These are phyloP conservation scores for Chytridiales sp. DNA, from an alignment of 371 early-diverging fungal species.

Conservation along the genomic window DNA sequence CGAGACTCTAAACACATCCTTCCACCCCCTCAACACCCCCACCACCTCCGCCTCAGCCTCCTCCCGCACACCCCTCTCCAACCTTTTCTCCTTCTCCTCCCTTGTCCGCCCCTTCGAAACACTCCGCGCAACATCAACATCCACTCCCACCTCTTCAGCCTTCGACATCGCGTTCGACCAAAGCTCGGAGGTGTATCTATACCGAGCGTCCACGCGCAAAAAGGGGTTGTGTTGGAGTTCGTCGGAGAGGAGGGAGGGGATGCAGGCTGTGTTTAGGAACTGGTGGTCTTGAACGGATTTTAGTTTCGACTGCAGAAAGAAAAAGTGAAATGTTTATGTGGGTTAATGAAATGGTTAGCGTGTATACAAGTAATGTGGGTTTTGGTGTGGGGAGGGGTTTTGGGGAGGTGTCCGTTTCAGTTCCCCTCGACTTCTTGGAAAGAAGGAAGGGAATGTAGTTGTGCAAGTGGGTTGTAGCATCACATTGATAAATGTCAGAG, in stretches of 20 bases:
- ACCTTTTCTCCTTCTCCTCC: not conserved
- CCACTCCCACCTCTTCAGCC: too few species aligned
- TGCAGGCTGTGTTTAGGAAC: not conserved
- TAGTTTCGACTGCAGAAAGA: not conserved
- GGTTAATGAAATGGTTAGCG: not conserved
- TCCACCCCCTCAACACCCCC: slow-evolving; percentile 14
- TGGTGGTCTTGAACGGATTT: not conserved
- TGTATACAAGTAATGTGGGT: not conserved
- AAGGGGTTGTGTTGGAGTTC: slow-evolving; percentile 16
- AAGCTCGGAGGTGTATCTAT: not conserved
- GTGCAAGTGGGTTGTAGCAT: not conserved
- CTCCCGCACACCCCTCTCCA: not conserved
- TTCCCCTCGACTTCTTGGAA: not conserved
- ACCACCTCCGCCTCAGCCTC: slow-evolving; percentile 14
- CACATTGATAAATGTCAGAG: not conserved
- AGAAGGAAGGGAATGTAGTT: not conserved
- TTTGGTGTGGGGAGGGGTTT: not conserved
- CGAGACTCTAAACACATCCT: too few species aligned
- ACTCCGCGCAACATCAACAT: not conserved
- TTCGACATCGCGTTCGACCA: slow-evolving; percentile 8
- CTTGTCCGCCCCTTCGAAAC: not conserved
- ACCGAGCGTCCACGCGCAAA: slow-evolving; percentile 4
- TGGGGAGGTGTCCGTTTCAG: not conserved
- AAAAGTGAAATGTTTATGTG: not conserved
- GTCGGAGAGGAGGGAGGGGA: slow-evolving; percentile 11